Conservation (phyloP, 768 basidiomycete genomes). For the Tulasnella sp. region DNA sequence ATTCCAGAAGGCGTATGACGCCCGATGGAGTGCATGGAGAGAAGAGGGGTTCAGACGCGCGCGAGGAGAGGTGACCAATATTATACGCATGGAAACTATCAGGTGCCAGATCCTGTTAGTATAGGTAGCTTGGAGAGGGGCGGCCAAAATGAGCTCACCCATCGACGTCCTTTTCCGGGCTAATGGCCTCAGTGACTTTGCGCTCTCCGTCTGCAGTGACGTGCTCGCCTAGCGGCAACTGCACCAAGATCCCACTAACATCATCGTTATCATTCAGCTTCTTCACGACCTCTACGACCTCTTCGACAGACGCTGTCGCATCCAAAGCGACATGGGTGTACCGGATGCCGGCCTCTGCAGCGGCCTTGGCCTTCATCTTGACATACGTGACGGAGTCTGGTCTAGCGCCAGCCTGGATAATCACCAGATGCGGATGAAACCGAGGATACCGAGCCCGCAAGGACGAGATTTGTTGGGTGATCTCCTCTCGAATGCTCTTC, state of each 20-base stretch:
- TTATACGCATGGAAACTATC: slow-evolving; percentile 94
- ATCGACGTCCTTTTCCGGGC: slow-evolving; percentile 92
- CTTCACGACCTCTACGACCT: slow-evolving; percentile 65
- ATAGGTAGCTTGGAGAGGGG: background rate
- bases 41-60: slow-evolving; percentile 81
- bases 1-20: slow-evolving; percentile 80
- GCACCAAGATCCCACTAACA: slow-evolving; percentile 86
- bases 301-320: slow-evolving; percentile 56
- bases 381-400: slow-evolving; percentile 88
- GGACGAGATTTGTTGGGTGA: slow-evolving; percentile 55
- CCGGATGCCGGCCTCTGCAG: slow-evolving; percentile 84
- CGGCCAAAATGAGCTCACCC: slow-evolving; percentile 44
- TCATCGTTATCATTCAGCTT: slow-evolving; percentile 72
- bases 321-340: slow-evolving; percentile 66
- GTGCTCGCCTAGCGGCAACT: slow-evolving; percentile 83
- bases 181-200: slow-evolving; percentile 86
- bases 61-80: slow-evolving; percentile 87
- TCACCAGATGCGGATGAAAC: slow-evolving; percentile 81
- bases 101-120: background rate
- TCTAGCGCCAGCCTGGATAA: slow-evolving; percentile 88
- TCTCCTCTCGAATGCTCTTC: slow-evolving; percentile 76
- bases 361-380: slow-evolving; percentile 95
- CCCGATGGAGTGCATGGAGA: slow-evolving; percentile 93
- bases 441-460: slow-evolving; percentile 63
- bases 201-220: slow-evolving; percentile 75